phyloP scores from a whole-genome alignment of 2,329 filamentous ascomycete genomes.

The Aspergillus sp. region DNA sequence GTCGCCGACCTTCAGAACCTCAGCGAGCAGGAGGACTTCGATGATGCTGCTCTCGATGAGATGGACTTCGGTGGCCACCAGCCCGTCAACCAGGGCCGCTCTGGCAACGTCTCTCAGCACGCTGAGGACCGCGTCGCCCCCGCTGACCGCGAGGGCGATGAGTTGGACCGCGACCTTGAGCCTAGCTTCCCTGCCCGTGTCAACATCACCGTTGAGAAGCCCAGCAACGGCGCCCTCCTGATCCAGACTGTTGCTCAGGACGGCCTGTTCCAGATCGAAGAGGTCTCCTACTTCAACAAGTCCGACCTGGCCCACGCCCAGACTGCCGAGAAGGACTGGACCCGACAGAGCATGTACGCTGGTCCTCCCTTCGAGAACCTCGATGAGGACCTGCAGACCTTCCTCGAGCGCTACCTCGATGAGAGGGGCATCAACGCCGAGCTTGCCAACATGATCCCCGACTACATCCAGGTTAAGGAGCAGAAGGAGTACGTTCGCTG shows the following conservation, averaged over 20 bases:
- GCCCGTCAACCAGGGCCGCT: constrained; percentile 57
- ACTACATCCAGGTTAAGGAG: constrained; percentile 98
- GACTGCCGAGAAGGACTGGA: constrained; percentile 74
- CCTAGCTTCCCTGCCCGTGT: constrained; percentile 76
- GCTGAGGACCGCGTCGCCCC: constrained; percentile 60
- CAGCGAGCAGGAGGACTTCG: constrained; percentile 59
- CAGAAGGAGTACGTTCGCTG: constrained; percentile 94
- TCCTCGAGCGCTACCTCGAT: constrained; percentile 91
- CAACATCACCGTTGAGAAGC: constrained; percentile 86
- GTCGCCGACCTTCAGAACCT: constrained; percentile 77
- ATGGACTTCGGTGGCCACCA: constrained; percentile 57
- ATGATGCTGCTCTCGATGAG: constrained; percentile 58
- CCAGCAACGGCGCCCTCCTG: constrained; percentile 78
- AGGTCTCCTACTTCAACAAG: constrained; percentile 83
- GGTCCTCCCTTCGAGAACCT: constrained; percentile 92
- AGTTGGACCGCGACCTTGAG: constrained; percentile 52
- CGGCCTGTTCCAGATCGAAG: constrained; percentile 82
- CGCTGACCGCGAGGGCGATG: constrained; percentile 60
- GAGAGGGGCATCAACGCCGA: constrained; percentile 87
- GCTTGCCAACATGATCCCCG: constrained; percentile 85
- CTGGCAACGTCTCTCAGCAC: constrained; percentile 51
- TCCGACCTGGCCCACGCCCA: constrained; percentile 74
- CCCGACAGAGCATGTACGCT: constrained; percentile 76
- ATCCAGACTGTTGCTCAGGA: constrained; percentile 86
- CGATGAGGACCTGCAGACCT: constrained; percentile 90